Percentiles rank a stretch among this genome's conserved stretches.
phyloP scores from a whole-genome alignment of 768 basidiomycete species.

The Tylopilus intermedius region DNA sequence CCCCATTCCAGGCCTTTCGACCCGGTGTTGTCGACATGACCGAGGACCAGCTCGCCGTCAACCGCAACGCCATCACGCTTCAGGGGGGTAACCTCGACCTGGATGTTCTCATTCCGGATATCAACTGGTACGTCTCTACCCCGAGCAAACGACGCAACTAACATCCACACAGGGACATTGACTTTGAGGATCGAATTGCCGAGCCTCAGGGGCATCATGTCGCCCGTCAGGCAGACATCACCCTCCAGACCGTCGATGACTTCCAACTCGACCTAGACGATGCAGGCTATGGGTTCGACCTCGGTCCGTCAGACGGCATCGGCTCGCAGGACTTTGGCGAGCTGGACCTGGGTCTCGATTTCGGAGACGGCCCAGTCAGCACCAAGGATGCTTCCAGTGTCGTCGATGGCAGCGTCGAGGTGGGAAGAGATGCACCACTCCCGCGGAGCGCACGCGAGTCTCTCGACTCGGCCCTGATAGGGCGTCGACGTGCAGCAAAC shows the following conservation, averaged over 20 bases:
- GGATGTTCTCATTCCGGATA: slow-evolving; percentile 73
- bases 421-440: slow-evolving; percentile 66
- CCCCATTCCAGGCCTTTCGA: slow-evolving; percentile 69
- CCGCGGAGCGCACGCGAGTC: slow-evolving; percentile 47
- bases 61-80: slow-evolving; percentile 84
- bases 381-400: slow-evolving; percentile 45
- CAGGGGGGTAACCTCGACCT: slow-evolving; percentile 73
- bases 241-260: slow-evolving; percentile 73
- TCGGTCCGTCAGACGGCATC: slow-evolving; percentile 76
- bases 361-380: slow-evolving; percentile 54
- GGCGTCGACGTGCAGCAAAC: slow-evolving; percentile 39
- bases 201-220: slow-evolving; percentile 72
- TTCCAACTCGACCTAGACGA: slow-evolving; percentile 61
- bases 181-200: slow-evolving; percentile 63
- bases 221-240: slow-evolving; percentile 83
- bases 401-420: slow-evolving; percentile 54
- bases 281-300: slow-evolving; percentile 62
- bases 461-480: slow-evolving; percentile 58
- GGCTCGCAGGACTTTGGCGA: slow-evolving; percentile 78
- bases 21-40: slow-evolving; percentile 95
- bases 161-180: slow-evolving; percentile 58
- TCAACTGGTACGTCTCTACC: slow-evolving; percentile 58
- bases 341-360: slow-evolving; percentile 72
- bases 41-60: slow-evolving; percentile 85
- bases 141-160: slow-evolving; percentile 1